These are phyloP conservation scores for Raffaelea arxii DNA, from an alignment of 2,329 filamentous ascomycete species.

Conservation along the genomic window DNA sequence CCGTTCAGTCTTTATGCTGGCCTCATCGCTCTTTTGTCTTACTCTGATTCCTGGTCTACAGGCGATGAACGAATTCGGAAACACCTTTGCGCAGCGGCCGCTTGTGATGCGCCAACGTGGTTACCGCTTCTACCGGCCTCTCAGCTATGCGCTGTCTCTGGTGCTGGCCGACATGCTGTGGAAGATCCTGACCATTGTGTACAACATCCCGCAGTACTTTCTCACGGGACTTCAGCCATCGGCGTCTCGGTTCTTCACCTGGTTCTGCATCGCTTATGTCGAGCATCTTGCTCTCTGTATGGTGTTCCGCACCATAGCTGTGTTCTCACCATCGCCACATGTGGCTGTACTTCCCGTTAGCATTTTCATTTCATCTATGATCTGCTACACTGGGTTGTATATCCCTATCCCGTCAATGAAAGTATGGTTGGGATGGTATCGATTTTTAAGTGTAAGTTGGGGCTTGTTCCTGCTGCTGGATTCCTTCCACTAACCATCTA, in stretches of 20 bases:
- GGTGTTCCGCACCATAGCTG: not conserved
- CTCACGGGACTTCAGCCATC: not conserved
- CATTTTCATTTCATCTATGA: not conserved
- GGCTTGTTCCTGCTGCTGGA: not conserved
- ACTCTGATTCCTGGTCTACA: not conserved
- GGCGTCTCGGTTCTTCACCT: constrained; percentile 4
- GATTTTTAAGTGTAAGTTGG: not conserved
- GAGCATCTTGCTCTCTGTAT: not conserved
- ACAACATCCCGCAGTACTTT: constrained; percentile 2
- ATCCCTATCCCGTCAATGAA: not conserved
- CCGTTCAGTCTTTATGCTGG: not conserved
- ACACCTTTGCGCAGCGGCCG: not conserved
- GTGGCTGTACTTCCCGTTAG: not conserved
- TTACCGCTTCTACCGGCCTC: not conserved
- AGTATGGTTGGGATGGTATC: not conserved
- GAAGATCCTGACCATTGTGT: not conserved
- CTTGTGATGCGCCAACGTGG: not conserved
- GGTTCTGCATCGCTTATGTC: not conserved
- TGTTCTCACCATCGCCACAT: not conserved
- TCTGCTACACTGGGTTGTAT: not conserved
- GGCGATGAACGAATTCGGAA: constrained; percentile 2
- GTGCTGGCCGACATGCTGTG: not conserved
- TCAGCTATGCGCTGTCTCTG: not conserved
- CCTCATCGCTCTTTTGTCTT: not conserved
- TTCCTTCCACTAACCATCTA: not conserved